Base-by-base conservation (phyloP, 805 yeast genomes). In the Wickerhamiella kazuoi region DNA sequence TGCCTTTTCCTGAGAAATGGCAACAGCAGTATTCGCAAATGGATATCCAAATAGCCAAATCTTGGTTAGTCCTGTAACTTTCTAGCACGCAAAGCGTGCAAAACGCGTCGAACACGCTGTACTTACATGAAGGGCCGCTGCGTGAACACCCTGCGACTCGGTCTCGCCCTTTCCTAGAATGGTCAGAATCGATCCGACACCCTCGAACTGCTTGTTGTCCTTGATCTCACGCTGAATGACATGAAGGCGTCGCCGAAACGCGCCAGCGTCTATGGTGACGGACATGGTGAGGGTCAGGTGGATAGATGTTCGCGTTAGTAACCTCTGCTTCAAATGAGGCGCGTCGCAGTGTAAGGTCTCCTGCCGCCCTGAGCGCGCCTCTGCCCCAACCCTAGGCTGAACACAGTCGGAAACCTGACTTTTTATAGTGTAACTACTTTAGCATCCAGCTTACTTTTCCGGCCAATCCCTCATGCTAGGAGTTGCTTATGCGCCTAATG, bases 1-100 rank as follows among this genome's bases (percentile, higher is more conserved):
- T 30, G 74, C 63, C 46, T 72, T 73, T 30, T 69, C 71, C 40
- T 68, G 66, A 3, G 79, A 69, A 42, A 86, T 61, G 37, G 68
- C 72, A 39, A 87, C 60, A 23, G 75, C 74, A 1, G 96, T 84
- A 37, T 90, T 90, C n/a, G 94, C 93, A 54, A 87, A 87, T 56
- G 90, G 97, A 56, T 86, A 87, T 3, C 96, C 94, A 36, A 87
- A 62, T 39, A 87, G 63, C 97, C 97, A 87, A 38, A 75, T 79
- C 44, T 50, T 34, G 2, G 44, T 41, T 24, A 29, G 31, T 34
- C 8, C 13, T 18, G 33, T n/a, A n/a, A n/a, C n/a, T n/a, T n/a
- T n/a, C n/a, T n/a, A n/a, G n/a, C n/a, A n/a, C n/a, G n/a, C n/a
- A n/a, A n/a, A n/a, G n/a, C n/a, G n/a, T n/a, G n/a, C n/a, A n/a